These are phyloP conservation scores for Phytopythium boreale DNA, from an alignment of 352 stramenopile species.

Conservation along the genomic window DNA sequence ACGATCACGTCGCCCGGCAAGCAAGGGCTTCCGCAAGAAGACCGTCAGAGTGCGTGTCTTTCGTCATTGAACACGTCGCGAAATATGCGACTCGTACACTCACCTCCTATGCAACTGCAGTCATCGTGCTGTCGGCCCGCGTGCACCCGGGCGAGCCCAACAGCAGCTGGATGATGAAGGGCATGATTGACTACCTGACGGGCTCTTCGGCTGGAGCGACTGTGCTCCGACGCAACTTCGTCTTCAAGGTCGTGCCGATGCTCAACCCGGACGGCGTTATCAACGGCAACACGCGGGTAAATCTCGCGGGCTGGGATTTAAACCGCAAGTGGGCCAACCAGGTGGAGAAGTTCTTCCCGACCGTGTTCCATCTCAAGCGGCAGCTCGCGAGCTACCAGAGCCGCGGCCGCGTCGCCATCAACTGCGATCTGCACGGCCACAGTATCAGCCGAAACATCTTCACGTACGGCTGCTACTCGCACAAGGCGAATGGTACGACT, in stretches of 20 bases:
- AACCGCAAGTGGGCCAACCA: conserved; percentile 81
- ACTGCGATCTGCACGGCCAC: conserved; percentile 83
- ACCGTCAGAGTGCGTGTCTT: conserved; percentile 36
- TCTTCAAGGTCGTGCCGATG: conserved; percentile 92
- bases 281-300: conserved; percentile 90
- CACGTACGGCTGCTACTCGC: conserved; percentile 75
- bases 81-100: neutral
- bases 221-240: conserved; percentile 71
- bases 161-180: conserved; percentile 91
- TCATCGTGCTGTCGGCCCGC: conserved; percentile 84
- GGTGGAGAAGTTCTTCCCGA: conserved; percentile 79
- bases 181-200: conserved; percentile 90
- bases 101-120: conserved; percentile 12
- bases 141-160: conserved; percentile 90
- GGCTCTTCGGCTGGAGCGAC: conserved; percentile 50
- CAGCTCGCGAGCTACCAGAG: conserved; percentile 57
- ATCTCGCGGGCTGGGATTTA: conserved; percentile 78
- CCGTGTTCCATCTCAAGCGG: conserved; percentile 76
- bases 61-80: neutral
- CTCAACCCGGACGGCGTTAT: conserved; percentile 92
- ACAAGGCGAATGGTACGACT: conserved; percentile 13
- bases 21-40: conserved; percentile 38
- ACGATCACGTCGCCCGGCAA: conserved; percentile 76
- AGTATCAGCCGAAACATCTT: conserved; percentile 86
- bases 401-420: conserved; percentile 67